Conservation (phyloP, 257 asterid species). For the Capsicum rhomboideum region DNA sequence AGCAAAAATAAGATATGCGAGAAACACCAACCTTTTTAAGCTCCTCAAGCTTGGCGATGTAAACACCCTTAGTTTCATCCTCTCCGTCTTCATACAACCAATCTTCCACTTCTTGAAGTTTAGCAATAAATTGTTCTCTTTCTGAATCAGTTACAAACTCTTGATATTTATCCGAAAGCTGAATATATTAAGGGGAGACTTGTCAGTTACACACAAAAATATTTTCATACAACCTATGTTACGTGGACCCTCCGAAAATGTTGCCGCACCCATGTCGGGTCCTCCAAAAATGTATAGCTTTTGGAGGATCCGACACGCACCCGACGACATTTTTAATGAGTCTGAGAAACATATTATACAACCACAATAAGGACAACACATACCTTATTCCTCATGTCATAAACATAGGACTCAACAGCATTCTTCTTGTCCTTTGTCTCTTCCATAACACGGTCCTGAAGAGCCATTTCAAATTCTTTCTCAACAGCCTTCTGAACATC, state of each 20-base stretch:
- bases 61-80: conserved; percentile 75
- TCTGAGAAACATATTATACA: no score
- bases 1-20: not conserved
- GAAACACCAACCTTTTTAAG: conserved; percentile 40
- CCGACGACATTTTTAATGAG: no score
- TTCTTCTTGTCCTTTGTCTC: conserved; percentile 97
- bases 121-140: conserved; percentile 55
- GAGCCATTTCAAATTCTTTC: conserved; percentile 94
- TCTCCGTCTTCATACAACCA: conserved; percentile 98
- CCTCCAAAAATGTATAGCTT: no score
- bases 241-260: no score
- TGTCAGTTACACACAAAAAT: not conserved
- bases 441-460: conserved; percentile 98
- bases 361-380: not conserved
- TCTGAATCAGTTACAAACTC: conserved; percentile 66
- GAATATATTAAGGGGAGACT: conserved; percentile 9
- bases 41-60: conserved; percentile 80
- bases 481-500: conserved; percentile 89
- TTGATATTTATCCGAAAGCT: conserved; percentile 72
- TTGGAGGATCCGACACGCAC: no score
- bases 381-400: conserved; percentile 93
- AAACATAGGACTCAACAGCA: conserved; percentile 93
- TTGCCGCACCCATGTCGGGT: no score
- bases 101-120: conserved; percentile 89
- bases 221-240: not conserved